Base-by-base conservation (phyloP, 805 yeast species). In the Metschnikowia lachancei region DNA sequence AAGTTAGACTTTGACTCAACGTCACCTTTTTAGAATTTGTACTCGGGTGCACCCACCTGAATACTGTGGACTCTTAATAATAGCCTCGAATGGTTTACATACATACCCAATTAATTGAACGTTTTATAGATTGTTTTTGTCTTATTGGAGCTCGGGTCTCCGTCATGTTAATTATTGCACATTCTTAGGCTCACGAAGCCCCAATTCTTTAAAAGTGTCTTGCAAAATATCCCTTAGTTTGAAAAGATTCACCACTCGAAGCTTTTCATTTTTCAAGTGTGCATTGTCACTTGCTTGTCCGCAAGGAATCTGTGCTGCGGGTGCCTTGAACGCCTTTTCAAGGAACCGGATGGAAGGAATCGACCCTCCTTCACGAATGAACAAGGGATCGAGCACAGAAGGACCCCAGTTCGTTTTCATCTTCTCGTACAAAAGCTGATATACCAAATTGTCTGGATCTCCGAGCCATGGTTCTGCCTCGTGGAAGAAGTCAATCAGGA, bases 401-500 rank as follows among this genome's bases (percentile, higher is more conserved):
- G 73, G 67, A 0, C 78, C 81, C 99, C 99, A 92, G 45, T 82
- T 87, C 3, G 70, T 63, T 35, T 70, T 66, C 28, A 92, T 71
- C 41, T 86, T 88, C 19, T 78, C 69, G 45, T 76, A 73, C 30
- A 94, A 69, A 8, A 85, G 74, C 56, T 79, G 75, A 63, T 87
- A 94, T 1, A 91, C 88, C 36, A 74, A 75, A 59, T 87, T 90
- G 12, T 73, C 66, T 12, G 91, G 85, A 56, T 94, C 90, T 4
- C 97, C 98, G 9, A 92, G 69, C 99, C 99, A 92, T 2, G 97
- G 95, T 57, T 91, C 97, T 0, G 96, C 96, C 59, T 86, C 92
- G 59, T 89, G 90, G 48, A 83, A 75, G 35, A 91, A 75, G 19
- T 76, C 71, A 17, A 91, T 67, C 11, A 66, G 63, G 31, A 92